Evolutionary conservation across 2,329 filamentous ascomycete genomes (phyloP).

Genomic region (Aspergillus carbonarius): DNA sequence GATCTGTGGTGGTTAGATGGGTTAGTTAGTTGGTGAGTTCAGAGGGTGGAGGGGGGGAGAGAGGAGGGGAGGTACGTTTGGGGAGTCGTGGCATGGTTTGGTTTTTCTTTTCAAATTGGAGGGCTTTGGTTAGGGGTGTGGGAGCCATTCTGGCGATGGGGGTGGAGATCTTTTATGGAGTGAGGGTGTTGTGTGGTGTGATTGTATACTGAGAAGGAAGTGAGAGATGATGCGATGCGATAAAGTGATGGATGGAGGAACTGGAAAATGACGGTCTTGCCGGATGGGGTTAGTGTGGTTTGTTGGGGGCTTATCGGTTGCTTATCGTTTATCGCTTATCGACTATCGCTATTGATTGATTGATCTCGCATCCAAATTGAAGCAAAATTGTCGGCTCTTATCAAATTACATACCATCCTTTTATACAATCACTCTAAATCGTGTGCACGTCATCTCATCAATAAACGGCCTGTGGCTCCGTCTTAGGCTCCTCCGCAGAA

Average conservation of each 20-base stretch:
- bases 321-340: neutral
- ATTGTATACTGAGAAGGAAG: neutral
- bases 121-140: conserved; percentile 4
- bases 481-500: neutral
- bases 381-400: neutral
- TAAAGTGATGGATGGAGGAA: neutral
- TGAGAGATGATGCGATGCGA: neutral
- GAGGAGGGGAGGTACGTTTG: conserved; percentile 28
- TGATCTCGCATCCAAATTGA: neutral
- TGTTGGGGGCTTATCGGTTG: neutral
- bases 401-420: neutral
- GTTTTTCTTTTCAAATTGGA: conserved; percentile 43
- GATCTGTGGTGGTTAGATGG: conserved; percentile 36
- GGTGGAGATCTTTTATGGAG: neutral
- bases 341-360: neutral
- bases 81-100: conserved; percentile 36
- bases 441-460: neutral
- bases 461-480: neutral
- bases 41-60: neutral
- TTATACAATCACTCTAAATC: neutral
- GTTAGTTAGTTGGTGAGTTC: neutral
- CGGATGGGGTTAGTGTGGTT: neutral
- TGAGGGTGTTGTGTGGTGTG: neutral
- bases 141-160: neutral
- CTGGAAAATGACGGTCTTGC: neutral